phyloP scores from a whole-genome alignment of 1,139 yeast genomes.

The Barnettozyma hawaiiensis region DNA sequence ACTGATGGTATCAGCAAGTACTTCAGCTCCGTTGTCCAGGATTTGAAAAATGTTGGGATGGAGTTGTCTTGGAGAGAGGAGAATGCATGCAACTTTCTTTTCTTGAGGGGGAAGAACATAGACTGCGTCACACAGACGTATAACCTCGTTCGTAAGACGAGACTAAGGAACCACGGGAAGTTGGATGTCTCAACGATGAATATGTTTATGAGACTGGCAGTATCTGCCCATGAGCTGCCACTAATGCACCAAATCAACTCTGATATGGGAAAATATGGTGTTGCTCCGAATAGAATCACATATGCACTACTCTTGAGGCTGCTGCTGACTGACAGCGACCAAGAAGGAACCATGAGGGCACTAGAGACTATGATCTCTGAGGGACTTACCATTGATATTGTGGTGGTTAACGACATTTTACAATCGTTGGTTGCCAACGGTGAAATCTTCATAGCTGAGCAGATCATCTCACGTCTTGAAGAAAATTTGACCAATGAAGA shows the following conservation, averaged over 20 bases:
- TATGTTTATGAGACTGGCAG: slow-evolving; percentile 5
- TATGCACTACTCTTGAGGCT: slow-evolving; percentile 1
- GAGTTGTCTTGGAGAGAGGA: slow-evolving; percentile 9
- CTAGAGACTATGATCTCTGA: neutral
- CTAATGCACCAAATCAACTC: slow-evolving; percentile 1
- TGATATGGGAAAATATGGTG: neutral
- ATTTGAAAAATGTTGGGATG: slow-evolving; percentile 1
- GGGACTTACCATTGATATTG: slow-evolving; percentile 4
- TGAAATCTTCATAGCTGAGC: neutral
- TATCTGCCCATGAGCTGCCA: neutral
- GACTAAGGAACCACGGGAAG: neutral
- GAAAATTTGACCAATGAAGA: neutral
- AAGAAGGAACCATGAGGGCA: neutral
- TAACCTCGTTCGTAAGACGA: neutral
- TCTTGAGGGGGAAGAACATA: neutral
- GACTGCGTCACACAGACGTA: neutral
- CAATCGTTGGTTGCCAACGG: neutral
- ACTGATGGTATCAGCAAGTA: neutral
- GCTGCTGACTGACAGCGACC: neutral
- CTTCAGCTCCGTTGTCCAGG: neutral
- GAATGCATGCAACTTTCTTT: slow-evolving; percentile 2
- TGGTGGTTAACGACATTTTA: slow-evolving; percentile 3
- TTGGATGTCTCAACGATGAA: slow-evolving; percentile 8
- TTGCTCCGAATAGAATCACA: slow-evolving; percentile 6
- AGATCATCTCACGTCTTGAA: slow-evolving; percentile 3